These are phyloP conservation scores for Collybia sordida DNA, from an alignment of 768 basidiomycete genomes.

Conservation along the genomic window DNA sequence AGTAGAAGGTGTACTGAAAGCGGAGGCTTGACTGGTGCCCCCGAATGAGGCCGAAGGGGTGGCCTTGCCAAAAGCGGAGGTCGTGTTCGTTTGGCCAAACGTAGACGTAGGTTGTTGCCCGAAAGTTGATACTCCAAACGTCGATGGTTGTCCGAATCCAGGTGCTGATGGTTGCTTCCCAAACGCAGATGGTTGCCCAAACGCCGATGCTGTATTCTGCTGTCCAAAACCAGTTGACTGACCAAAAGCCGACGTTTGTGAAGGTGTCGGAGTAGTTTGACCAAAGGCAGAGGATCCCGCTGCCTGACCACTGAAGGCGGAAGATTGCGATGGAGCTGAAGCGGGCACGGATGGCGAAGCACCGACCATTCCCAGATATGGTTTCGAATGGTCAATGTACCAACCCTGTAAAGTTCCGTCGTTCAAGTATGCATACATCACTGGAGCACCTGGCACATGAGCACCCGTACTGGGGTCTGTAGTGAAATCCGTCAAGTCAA, in stretches of 20 bases:
- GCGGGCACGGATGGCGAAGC: slow-evolving; percentile 16
- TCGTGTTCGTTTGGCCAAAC: slow-evolving; percentile 27
- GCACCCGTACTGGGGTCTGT: slow-evolving; percentile 8
- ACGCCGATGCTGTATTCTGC: slow-evolving; percentile 17
- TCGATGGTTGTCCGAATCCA: slow-evolving; percentile 29
- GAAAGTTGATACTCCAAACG: slow-evolving; percentile 10
- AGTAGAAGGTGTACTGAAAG: slow-evolving; percentile 12
- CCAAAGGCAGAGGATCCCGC: slow-evolving; percentile 18
- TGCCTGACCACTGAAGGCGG: slow-evolving; percentile 1
- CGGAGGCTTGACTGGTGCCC: slow-evolving; percentile 1
- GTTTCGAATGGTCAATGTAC: slow-evolving; percentile 60
- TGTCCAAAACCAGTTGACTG: slow-evolving; percentile 24
- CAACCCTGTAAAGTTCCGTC: slow-evolving; percentile 79
- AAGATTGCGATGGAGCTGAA: slow-evolving; percentile 5
- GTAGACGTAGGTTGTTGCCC: slow-evolving; percentile 10
- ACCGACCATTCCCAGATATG: slow-evolving; percentile 56
- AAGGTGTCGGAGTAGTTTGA: slow-evolving; percentile 12
- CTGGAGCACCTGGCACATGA: slow-evolving; percentile 34
- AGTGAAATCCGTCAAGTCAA: slow-evolving; percentile 59
- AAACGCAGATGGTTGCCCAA: slow-evolving; percentile 14
- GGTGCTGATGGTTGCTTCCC: slow-evolving; percentile 18
- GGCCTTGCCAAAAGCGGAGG: slow-evolving; percentile 24
- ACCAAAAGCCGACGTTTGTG: slow-evolving; percentile 9
- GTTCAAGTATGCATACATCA: slow-evolving; percentile 74
- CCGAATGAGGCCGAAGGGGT: slow-evolving; percentile 11